These are phyloP conservation scores for Nepenthes alata DNA, from an alignment of 179 eudicot genomes.

Conservation along the genomic window DNA sequence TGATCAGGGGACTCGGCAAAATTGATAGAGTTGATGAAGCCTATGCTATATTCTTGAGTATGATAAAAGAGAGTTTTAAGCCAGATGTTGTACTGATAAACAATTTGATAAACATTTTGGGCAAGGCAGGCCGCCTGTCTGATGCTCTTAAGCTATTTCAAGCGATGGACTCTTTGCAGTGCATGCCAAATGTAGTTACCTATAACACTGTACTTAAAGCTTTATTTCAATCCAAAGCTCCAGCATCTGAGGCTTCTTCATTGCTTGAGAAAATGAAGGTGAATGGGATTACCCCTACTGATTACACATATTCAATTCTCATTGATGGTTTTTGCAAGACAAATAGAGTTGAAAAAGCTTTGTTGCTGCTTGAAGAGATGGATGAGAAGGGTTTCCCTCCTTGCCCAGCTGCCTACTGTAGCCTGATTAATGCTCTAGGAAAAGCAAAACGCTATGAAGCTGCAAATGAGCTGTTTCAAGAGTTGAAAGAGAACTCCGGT, in stretches of 20 bases:
- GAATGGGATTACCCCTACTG: constrained; percentile 52
- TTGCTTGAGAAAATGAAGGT: constrained; percentile 70
- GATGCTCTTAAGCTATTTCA: constrained; percentile 70
- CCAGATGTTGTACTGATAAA: constrained; percentile 85
- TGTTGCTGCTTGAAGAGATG: constrained; percentile 89
- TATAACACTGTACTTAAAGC: constrained; percentile 72
- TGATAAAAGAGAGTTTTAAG: constrained; percentile 68
- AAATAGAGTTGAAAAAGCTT: constrained; percentile 70
- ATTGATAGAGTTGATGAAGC: constrained; percentile 68
- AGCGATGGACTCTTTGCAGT: constrained; percentile 55
- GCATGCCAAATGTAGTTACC: constrained; percentile 79
- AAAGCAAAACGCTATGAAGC: constrained; percentile 85
- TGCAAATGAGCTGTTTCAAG: constrained; percentile 89
- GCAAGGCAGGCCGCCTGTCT: constrained; percentile 51
- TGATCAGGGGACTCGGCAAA: constrained; percentile 75
- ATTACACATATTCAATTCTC: constrained; percentile 80
- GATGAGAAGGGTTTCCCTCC: constrained; percentile 94
- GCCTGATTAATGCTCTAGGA: constrained; percentile 77
- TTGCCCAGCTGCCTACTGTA: constrained; percentile 93
- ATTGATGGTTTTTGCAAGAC: constrained; percentile 90
- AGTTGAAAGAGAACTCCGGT: constrained; percentile 76
- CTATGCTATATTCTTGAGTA: constrained; percentile 43
- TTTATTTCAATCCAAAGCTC: constrained; percentile 59
- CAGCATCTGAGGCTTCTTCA: constrained; percentile 37
- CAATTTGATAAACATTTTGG: constrained; percentile 68